Evolutionary conservation across 257 asterid genomes (phyloP), one percentile per base, ranked within the genome.

Genomic region (Salvia splendens): DNA sequence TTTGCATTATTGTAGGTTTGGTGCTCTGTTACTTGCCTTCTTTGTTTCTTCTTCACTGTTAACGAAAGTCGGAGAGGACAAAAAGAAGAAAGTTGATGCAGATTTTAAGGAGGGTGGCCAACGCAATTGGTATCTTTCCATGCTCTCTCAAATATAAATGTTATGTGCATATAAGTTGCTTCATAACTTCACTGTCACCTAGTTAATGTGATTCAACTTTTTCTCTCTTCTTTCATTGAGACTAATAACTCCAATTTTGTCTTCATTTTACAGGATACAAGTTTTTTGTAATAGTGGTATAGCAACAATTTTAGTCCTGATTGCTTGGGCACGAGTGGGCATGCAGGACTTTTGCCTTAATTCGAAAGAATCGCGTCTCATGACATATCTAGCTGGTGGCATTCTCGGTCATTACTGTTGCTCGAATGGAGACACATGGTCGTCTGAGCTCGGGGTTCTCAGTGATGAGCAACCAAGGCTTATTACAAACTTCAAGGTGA

Each of bases 101-200:
- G 96, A 89, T 51, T 93, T 93, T 76, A 86, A 86, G 80, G 96
- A 93, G 80, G 98, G 98, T 50, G 98, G 98, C 64, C 98, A 93
- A 63, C 94, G 97, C 69, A 89, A 89, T 80, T 93, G 98, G 97
- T 93, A 89, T 17, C 12, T n/a, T n/a, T n/a, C n/a, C n/a, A n/a
- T n/a, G n/a, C n/a, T n/a, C n/a, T n/a, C n/a, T n/a, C n/a, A n/a
- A n/a, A n/a, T n/a, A n/a, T n/a, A n/a, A n/a, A n/a, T n/a, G n/a
- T n/a, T n/a, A n/a, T n/a, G n/a, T n/a, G n/a, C n/a, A n/a, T n/a
- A n/a, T n/a, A n/a, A n/a, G n/a, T n/a, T n/a, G n/a, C n/a, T n/a
- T n/a, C n/a, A n/a, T n/a, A n/a, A n/a, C n/a, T n/a, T n/a, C n/a
- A 24, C 6, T 40, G 68, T 6, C 46, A 20, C 35, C 6, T 68